A percentile compares a stretch with the other conserved stretches of the same genome.
phyloP scores from a whole-genome alignment of 306 rosid species.

The Hippophae rhamnoides region DNA sequence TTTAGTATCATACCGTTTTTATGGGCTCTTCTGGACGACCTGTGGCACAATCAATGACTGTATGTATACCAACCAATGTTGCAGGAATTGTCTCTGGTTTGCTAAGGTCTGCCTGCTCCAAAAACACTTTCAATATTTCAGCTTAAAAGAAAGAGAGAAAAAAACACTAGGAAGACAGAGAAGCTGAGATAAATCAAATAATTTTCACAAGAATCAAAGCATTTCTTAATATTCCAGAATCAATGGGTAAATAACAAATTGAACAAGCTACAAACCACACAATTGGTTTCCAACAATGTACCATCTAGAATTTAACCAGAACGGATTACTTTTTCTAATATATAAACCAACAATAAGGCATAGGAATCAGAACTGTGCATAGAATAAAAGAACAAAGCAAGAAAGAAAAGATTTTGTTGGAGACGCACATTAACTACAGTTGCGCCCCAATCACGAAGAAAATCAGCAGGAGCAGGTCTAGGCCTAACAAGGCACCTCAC shows the following conservation, averaged over 20 bases:
- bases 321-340: not conserved
- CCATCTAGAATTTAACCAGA: not conserved
- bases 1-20: conserved; percentile 39
- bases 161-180: not conserved
- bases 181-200: not conserved
- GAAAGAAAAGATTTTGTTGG: not conserved
- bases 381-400: not conserved
- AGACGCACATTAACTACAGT: conserved; percentile 60
- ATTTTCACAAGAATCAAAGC: no score
- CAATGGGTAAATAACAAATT: not conserved
- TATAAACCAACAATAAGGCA: not conserved
- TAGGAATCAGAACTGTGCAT: not conserved
- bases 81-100: conserved; percentile 93
- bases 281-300: no score
- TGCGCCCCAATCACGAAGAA: conserved; percentile 98
- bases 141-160: not conserved
- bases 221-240: no score
- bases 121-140: conserved; percentile 2
- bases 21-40: conserved; percentile 98
- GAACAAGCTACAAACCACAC: not conserved
- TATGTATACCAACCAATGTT: conserved; percentile 81
- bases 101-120: conserved; percentile 71
- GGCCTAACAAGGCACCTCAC: conserved; percentile 92
- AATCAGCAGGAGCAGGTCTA: conserved; percentile 93
- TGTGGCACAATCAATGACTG: conserved; percentile 88